Evolutionary conservation across 768 basidiomycete species (phyloP).

Genomic region (Macrolepiota dolichaula): DNA sequence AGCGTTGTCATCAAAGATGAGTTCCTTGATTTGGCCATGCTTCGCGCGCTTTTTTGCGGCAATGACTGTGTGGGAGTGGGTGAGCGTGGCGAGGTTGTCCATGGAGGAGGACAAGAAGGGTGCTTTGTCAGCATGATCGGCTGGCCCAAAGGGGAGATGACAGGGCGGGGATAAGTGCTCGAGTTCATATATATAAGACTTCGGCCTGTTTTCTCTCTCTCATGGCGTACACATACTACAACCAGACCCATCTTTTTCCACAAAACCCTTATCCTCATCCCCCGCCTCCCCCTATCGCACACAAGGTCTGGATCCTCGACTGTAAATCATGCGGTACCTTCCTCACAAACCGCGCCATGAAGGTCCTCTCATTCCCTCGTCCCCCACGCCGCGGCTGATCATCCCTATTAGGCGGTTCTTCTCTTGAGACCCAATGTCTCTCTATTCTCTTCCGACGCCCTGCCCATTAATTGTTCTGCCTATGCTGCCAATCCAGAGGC

Average conservation of each 20-base stretch:
- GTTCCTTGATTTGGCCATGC: conserved; percentile 67
- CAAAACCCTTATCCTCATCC: conserved; percentile 38
- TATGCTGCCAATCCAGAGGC: conserved; percentile 47
- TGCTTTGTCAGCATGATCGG: conserved; percentile 21
- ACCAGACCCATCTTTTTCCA: conserved; percentile 33
- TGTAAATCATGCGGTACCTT: conserved; percentile 73
- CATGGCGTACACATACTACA: conserved; percentile 24
- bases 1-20: conserved; percentile 86
- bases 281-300: conserved; percentile 45
- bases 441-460: conserved; percentile 79
- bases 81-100: conserved; percentile 51
- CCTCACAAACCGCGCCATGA: conserved; percentile 84
- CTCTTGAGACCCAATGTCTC: conserved; percentile 77
- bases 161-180: conserved; percentile 13
- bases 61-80: conserved; percentile 57
- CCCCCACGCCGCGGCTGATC: conserved; percentile 2
- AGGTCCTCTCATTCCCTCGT: conserved; percentile 36
- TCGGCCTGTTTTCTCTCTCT: conserved; percentile 11
- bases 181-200: conserved; percentile 5
- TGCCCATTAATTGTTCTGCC: conserved; percentile 74
- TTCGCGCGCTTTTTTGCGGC: conserved; percentile 67
- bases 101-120: conserved; percentile 22
- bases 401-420: conserved; percentile 63
- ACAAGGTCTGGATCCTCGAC: conserved; percentile 81
- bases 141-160: conserved; percentile 11